Base-by-base conservation (phyloP, 768 basidiomycete species). In the Mrakia frigida region DNA sequence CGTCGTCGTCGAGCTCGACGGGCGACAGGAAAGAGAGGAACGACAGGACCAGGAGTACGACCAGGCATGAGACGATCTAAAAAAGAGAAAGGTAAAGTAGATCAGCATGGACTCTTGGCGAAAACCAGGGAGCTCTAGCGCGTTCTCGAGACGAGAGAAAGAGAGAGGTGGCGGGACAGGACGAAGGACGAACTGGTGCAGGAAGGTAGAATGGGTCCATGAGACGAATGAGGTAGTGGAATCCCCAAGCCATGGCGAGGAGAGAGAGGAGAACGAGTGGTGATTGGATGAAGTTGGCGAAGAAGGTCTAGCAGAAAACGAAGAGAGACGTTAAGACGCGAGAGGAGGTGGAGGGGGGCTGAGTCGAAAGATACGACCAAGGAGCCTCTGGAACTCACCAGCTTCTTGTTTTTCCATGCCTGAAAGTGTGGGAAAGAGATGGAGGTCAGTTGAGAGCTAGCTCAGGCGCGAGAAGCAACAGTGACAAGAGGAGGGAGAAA, bases 251-350 rank as follows among this genome's bases (percentile, higher is more conserved):
- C 31, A 72, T 56, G 53, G 52, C 50, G 21, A 72, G 70, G 18
- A 72, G 70, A 11, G 70, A 72, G 35, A 72, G 70, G 25, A 72
- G 50, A 53, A 72, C 70, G 35, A 72, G 70, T 16, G 70, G 70
- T 33, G 70, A 72, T 59, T 72, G 70, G 23, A 72, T 72, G 70
- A 72, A 72, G 70, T 72, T 72, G 70, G 50, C 46, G 70, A 72
- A 53, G 37, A 72, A 72, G 46, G 70, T 72, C 70, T 72, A 33
- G n/a, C 18, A 13, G 70, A 16, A 14, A 13, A 10, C 1, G 33
- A 23, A n/a, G 23, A 18, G 3, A 28, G 35, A n/a, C 25, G 70
- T 6, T 23, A 50, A n/a, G n/a, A 31, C 18, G 70, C 13, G 33
- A 53, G 31, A n/a, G 50, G 50, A 39, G n/a, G 13, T 16, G 35